Evolutionary conservation across 768 basidiomycete genomes (phyloP), one percentile per base, ranked within the genome.

Genomic region (Lactifluus piperatus): DNA sequence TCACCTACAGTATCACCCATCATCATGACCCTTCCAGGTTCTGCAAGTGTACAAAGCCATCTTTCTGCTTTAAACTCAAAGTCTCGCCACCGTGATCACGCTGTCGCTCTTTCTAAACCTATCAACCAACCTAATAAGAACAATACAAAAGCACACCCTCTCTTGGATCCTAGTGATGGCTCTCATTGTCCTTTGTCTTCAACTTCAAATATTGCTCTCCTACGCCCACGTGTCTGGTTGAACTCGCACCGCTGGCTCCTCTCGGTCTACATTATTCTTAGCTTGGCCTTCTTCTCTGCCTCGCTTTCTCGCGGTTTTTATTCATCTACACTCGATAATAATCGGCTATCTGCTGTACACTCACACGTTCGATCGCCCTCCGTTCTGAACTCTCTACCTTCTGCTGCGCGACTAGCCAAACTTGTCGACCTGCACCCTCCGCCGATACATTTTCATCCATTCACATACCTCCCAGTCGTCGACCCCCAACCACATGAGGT

Each of bases 341-440:
- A 5, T 20, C 41, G 13, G 32, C 30, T 9, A 20, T 30, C 36
- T 36, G 20, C 27, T 3, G 37, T 26, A 14, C 14, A 30, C 16
- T 16, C 24, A 10, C 30, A 47, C 11, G 14, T 32, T 14, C 26
- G 20, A 18, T 32, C 57, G 24, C 34, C 26, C 14, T 64, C 64
- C 50, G 34, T 43, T 37, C 37, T 60, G 1, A 46, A 63, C 32
- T 4, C 30, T n/a, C 48, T 65, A 14, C 24, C 62, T 1, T 24
- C 50, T 11, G 36, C 51, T 14, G 18, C 34, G 8, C 56, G 64
- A 5, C 55, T 63, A 8, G 54, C 68, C 2, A 73, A 71, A 53
- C 36, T 70, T 14, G 67, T 68, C 18, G 56, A 64, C 1, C 26
- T 72, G 18, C 52, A 65, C 24, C 68, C 69, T 18, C 60, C 37